Evolutionary conservation across 2,329 filamentous ascomycete species (phyloP).

Genomic region (Dendryphion nanum): DNA sequence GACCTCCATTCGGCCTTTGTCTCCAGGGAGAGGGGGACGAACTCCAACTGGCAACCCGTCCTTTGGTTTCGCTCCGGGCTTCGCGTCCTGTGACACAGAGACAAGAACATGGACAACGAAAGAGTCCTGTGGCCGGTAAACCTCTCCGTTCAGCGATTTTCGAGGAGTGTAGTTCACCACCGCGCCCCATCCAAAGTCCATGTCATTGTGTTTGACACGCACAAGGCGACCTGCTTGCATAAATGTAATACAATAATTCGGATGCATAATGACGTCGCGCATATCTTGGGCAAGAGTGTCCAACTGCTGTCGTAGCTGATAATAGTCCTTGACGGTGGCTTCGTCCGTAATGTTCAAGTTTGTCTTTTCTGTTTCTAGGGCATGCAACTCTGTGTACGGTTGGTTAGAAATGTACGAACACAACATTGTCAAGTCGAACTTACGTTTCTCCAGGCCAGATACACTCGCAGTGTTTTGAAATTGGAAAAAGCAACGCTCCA

Average conservation of each 20-base stretch:
- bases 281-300: conserved; percentile 84
- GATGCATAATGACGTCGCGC: conserved; percentile 87
- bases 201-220: conserved; percentile 73
- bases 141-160: conserved; percentile 63
- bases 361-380: conserved; percentile 73
- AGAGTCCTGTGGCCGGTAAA: conserved; percentile 71
- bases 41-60: conserved; percentile 65
- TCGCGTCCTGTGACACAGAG: conserved; percentile 55
- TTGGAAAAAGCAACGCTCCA: conserved; percentile 97
- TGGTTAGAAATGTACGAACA: not conserved
- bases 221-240: conserved; percentile 86
- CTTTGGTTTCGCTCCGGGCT: conserved; percentile 58
- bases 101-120: conserved; percentile 83
- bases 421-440: too few relatives aligned
- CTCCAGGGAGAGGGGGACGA: conserved; percentile 59
- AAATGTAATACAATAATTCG: conserved; percentile 80
- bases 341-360: conserved; percentile 81
- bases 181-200: conserved; percentile 93
- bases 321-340: conserved; percentile 87
- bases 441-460: conserved; percentile 72
- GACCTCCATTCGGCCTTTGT: conserved; percentile 72
- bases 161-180: conserved; percentile 72
- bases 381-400: conserved; percentile 59
- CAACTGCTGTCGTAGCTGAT: conserved; percentile 81
- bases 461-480: conserved; percentile 95